Percentiles rank a stretch among this genome's conserved stretches.
Conservation (phyloP, 208 protist species). For the Strigomonas culicis region DNA sequence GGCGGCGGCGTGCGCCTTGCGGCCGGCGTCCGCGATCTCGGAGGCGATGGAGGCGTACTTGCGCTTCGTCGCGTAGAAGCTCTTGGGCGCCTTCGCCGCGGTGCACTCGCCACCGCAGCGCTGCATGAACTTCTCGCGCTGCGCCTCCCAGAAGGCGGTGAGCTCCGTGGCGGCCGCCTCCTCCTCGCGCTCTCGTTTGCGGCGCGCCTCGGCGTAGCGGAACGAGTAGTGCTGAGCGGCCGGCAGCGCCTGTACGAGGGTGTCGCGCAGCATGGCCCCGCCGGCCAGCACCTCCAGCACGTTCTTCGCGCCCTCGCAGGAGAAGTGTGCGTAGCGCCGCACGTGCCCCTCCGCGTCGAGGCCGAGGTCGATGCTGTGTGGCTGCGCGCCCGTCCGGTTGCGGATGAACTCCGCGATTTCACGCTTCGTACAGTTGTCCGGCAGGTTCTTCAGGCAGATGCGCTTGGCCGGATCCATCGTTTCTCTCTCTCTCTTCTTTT, state of each 20-base stretch:
- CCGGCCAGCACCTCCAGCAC: slow-evolving; percentile 59
- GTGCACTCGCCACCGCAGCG: slow-evolving; percentile 46
- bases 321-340: slow-evolving; percentile 82
- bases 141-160: slow-evolving; percentile 27
- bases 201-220: slow-evolving; percentile 58
- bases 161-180: slow-evolving; percentile 32
- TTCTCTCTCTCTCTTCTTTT: slow-evolving; percentile 1
- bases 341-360: slow-evolving; percentile 43
- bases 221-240: slow-evolving; percentile 73
- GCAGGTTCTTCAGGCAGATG: slow-evolving; percentile 83
- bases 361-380: slow-evolving; percentile 85
- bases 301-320: slow-evolving; percentile 77
- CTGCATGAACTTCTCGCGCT: slow-evolving; percentile 33
- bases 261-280: slow-evolving; percentile 34
- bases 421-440: slow-evolving; percentile 71
- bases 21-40: slow-evolving; percentile 49
- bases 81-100: slow-evolving; percentile 25
- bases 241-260: slow-evolving; percentile 35
- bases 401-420: slow-evolving; percentile 81
- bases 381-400: slow-evolving; percentile 68
- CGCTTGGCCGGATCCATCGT: slow-evolving; percentile 86
- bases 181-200: slow-evolving; percentile 68
- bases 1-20: slow-evolving; percentile 16
- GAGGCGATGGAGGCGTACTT: slow-evolving; percentile 60
- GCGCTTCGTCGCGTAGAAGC: slow-evolving; percentile 54